These are phyloP conservation scores for Rhodocollybia butyracea DNA, from an alignment of 768 basidiomycete genomes.

Conservation along the genomic window DNA sequence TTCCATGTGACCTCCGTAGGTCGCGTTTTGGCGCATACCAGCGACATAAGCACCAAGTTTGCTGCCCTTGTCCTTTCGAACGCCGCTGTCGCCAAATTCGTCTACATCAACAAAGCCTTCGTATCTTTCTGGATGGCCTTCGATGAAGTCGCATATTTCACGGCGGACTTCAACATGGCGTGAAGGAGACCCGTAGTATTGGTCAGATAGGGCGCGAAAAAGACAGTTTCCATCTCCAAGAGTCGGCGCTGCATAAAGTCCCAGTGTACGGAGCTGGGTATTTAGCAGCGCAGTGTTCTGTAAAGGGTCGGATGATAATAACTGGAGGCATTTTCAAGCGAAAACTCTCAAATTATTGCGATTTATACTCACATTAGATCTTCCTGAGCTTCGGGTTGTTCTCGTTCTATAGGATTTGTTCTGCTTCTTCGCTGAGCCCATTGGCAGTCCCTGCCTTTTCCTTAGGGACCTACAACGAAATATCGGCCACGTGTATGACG, in stretches of 20 bases:
- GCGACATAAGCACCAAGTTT: constrained; percentile 4
- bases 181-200: constrained; percentile 73
- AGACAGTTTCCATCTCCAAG: constrained; percentile 92
- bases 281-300: constrained; percentile 65
- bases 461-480: no score
- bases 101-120: constrained; percentile 79
- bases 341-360: background rate
- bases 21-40: constrained; percentile 36
- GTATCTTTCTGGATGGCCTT: constrained; percentile 64
- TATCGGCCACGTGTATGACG: no score
- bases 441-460: constrained; percentile 2
- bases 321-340: constrained; percentile 15
- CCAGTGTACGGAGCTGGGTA: constrained; percentile 70
- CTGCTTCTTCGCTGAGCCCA: constrained; percentile 9
- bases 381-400: background rate
- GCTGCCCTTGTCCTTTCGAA: constrained; percentile 7
- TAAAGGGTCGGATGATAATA: constrained; percentile 56
- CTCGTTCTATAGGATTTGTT: constrained; percentile 7
- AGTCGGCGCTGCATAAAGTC: constrained; percentile 84
- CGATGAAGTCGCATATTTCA: constrained; percentile 84
- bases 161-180: constrained; percentile 65
- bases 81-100: constrained; percentile 12
- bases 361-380: constrained; percentile 6
- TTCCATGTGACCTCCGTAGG: constrained; percentile 92
- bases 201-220: constrained; percentile 88